A percentile compares a stretch with the other conserved stretches of the same genome.
phyloP scores from a whole-genome alignment of 768 basidiomycete genomes.

The Tricholoma terreum region DNA sequence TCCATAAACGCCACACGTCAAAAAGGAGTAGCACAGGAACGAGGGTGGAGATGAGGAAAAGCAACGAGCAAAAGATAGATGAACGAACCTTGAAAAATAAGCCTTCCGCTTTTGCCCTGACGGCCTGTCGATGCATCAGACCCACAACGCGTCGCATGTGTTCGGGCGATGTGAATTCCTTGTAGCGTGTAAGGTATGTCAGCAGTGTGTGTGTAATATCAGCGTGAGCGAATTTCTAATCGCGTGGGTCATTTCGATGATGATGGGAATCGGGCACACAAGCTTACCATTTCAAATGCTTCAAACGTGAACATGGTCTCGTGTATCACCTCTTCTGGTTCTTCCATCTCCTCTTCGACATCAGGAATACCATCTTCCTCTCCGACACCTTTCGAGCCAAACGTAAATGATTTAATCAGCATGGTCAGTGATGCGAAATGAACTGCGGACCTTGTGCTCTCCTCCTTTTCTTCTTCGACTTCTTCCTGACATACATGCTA shows the following conservation, averaged over 20 bases:
- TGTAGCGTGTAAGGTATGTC: slow-evolving; percentile 78
- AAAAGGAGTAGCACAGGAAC: slow-evolving; percentile 1
- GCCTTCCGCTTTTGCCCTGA: slow-evolving; percentile 89
- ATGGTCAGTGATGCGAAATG: slow-evolving; percentile 1
- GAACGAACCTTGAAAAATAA: slow-evolving; percentile 86
- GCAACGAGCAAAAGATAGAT: slow-evolving; percentile 1
- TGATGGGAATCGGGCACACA: slow-evolving; percentile 6
- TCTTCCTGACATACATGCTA: slow-evolving; percentile 74
- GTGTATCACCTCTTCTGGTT: slow-evolving; percentile 61
- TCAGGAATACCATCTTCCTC: slow-evolving; percentile 69
- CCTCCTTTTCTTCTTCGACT: slow-evolving; percentile 50
- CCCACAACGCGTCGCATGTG: slow-evolving; percentile 88
- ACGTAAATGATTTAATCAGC: neutral
- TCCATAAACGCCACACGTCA: slow-evolving; percentile 19
- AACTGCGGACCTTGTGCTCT: slow-evolving; percentile 35
- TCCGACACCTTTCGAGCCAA: slow-evolving; percentile 16
- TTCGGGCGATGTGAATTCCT: slow-evolving; percentile 74
- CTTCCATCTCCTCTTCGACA: slow-evolving; percentile 61
- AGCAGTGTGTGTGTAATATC: slow-evolving; percentile 84
- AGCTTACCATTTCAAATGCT: slow-evolving; percentile 79
- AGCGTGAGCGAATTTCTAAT: slow-evolving; percentile 85
- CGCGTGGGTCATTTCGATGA: neutral
- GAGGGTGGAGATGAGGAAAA: neutral
- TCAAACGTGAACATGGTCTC: slow-evolving; percentile 93
- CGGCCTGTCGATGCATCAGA: slow-evolving; percentile 86